Evolutionary conservation across 2,329 filamentous ascomycete genomes (phyloP), one percentile per base, ranked within the genome.

Genomic region (Calonectria henricotiae): DNA sequence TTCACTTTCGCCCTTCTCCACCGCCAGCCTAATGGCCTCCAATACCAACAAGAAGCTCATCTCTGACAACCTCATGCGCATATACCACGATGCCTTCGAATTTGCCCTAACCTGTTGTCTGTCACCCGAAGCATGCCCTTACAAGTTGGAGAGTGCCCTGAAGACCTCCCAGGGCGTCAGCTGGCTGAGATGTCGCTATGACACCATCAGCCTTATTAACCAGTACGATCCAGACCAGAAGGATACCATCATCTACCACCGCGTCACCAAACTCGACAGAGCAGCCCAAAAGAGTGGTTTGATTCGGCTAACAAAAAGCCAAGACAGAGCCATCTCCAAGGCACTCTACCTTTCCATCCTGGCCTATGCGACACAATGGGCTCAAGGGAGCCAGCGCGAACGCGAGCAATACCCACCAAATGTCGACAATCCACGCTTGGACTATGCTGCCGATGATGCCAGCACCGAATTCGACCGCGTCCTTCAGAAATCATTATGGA

Each of bases 81-180:
- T 89, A 30, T 89, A 88, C 75, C 86, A 88, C 71, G 86, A 88
- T 71, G 87, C 86, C 32, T 82, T 88, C 72, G 86, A 89, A 72
- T 85, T 87, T 72, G 86, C 84, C 11, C 77, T 88, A 3, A 84
- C 86, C 2, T 88, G 87, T 74, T 89, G 87, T 86, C 72, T 88
- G 30, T 87, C 86, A 0, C 86, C 88, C 68, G 81, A 83, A 55
- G 88, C 85, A 3, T 89, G 87, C 64, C 87, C 87, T 0, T 88
- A 88, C 72, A 73, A 77, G 6, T 71, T 74, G 5, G 72, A 67
- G 25, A 62, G 70, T 2, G 70, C 73, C 5, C 65, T 61, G 35
- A 64, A 69, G 9, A 58, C 71, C 15, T 68, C 73, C 11, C 74
- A 73, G 46, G 72, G 75, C n/a, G 72, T 77, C 8, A 77, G 74